Conservation (phyloP, 805 yeast genomes). For the Starmerella vaccinii region DNA sequence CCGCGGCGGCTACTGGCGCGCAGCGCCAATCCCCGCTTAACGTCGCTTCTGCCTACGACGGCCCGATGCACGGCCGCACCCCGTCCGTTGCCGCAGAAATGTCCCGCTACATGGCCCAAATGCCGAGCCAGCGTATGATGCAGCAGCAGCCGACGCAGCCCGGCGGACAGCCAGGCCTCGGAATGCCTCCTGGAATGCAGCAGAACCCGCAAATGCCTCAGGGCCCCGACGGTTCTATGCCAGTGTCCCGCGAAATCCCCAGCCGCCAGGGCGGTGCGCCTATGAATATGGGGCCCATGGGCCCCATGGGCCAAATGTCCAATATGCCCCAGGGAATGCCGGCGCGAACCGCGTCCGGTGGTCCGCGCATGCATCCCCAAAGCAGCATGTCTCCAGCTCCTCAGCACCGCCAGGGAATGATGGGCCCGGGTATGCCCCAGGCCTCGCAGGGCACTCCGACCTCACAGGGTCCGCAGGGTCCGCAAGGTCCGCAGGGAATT, state of each 20-base stretch:
- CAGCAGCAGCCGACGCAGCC: neutral
- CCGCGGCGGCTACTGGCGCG: neutral
- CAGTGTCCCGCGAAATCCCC: neutral
- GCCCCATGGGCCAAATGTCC: constrained; percentile 1
- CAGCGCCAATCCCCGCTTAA: constrained; percentile 2
- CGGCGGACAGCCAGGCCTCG: neutral
- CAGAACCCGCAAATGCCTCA: constrained; percentile 8
- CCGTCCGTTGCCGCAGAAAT: constrained; percentile 4
- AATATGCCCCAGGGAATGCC: neutral
- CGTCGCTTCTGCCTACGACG: neutral
- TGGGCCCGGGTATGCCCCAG: constrained; percentile 5
- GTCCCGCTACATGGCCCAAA: constrained; percentile 4
- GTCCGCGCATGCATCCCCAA: neutral
- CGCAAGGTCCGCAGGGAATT: neutral
- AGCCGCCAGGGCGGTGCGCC: constrained; percentile 1
- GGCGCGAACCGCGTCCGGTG: neutral
- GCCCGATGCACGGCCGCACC: constrained; percentile 3
- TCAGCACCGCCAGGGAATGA: neutral
- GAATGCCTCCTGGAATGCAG: constrained; percentile 10
- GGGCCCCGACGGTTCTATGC: neutral
- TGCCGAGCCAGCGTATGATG: constrained; percentile 6
- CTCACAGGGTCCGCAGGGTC: constrained; percentile 6
- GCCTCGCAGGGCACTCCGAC: neutral
- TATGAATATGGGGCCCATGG: neutral
- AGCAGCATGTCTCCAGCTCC: neutral